Percentiles rank a stretch among this genome's conserved stretches.
Evolutionary conservation across 1,284 basidiomycete genomes (phyloP).

Genomic region (Naganishia liquefaciens): DNA sequence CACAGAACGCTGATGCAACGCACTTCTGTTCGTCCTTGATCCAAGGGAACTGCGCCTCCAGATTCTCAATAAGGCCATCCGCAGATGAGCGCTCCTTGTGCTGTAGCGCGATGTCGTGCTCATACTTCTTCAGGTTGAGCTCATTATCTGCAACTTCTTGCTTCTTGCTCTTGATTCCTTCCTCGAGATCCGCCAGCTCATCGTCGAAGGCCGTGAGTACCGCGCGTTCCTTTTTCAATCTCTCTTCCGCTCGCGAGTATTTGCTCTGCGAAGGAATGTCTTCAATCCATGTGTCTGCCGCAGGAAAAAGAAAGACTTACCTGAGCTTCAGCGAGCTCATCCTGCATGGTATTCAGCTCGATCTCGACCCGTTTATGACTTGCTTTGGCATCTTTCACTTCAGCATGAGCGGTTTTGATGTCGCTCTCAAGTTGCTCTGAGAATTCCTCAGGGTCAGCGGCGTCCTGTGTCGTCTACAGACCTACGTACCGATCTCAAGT

Average conservation of each 20-base stretch:
- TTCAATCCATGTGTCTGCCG: background rate
- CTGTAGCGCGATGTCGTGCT: constrained; percentile 59
- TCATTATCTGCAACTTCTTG: constrained; percentile 71
- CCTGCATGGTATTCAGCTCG: constrained; percentile 51
- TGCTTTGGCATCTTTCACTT: constrained; percentile 64
- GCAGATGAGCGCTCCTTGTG: constrained; percentile 60
- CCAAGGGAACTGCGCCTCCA: constrained; percentile 87
- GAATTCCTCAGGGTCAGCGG: too few species aligned
- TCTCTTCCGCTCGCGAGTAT: constrained; percentile 66
- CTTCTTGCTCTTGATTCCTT: constrained; percentile 78
- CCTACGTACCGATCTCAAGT: constrained; percentile 74
- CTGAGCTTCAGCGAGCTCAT: constrained; percentile 66
- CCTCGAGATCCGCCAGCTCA: constrained; percentile 79
- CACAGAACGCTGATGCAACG: constrained; percentile 45
- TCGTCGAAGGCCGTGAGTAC: constrained; percentile 83
- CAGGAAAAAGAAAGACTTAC: constrained; percentile 41
- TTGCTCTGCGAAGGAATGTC: constrained; percentile 55
- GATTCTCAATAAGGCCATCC: constrained; percentile 57
- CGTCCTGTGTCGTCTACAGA: background rate
- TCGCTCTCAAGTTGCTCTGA: constrained; percentile 81
- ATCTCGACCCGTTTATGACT: constrained; percentile 62
- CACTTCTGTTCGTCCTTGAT: constrained; percentile 82
- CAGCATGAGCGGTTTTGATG: constrained; percentile 63
- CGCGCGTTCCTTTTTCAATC: constrained; percentile 78
- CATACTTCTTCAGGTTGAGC: constrained; percentile 63